Evolutionary conservation across 164 flowering plant species (phyloP), one percentile per base, ranked within the genome.

Genomic region (Magnolia changhungtana): DNA sequence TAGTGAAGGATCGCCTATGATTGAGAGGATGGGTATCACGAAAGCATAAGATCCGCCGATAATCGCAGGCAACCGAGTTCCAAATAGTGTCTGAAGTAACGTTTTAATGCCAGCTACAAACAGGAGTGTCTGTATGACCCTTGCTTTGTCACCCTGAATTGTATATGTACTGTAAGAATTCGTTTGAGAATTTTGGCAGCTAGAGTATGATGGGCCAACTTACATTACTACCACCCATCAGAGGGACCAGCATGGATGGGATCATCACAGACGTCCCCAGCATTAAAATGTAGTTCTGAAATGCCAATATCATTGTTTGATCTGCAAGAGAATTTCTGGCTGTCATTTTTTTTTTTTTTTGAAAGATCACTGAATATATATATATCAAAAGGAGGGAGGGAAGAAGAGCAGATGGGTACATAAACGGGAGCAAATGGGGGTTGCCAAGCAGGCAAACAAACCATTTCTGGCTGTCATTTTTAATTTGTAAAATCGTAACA

Each of bases 231-330:
- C 97, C 95, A 29, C 97, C 97, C 97, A 92, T 91, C 66, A 83
- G 76, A 2, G 90, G 93, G 29, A 92, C 97, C 0, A 92, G 87
- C 19, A 84, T 0, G 0, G 95, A 70, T 14, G 97, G 97, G 75
- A 92, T 89, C 92, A 92, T 90, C 23, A 90, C 95, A 78, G 90
- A 90, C 51, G 94, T 89, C 14, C 97, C 97, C 67, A 92, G 82
- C 88, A 91, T 88, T 81, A 92, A 50, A 50, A 92, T 90, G 88
- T 92, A 92, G 82, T 92, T 90, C 76, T 92, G 97, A 83, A 92
- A 91, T 76, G 91, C 97, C 77, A 92, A 78, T 61, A 89, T 23
- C 49, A 92, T 78, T 65, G 93, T 87, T 85, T 92, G 94, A 78
- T 85, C 95, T 92, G 92, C 89, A 88, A 72, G 51, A 80, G 65